phyloP scores from a whole-genome alignment of 2,329 filamentous ascomycete species.

The Arthrobotrys sinensis region DNA sequence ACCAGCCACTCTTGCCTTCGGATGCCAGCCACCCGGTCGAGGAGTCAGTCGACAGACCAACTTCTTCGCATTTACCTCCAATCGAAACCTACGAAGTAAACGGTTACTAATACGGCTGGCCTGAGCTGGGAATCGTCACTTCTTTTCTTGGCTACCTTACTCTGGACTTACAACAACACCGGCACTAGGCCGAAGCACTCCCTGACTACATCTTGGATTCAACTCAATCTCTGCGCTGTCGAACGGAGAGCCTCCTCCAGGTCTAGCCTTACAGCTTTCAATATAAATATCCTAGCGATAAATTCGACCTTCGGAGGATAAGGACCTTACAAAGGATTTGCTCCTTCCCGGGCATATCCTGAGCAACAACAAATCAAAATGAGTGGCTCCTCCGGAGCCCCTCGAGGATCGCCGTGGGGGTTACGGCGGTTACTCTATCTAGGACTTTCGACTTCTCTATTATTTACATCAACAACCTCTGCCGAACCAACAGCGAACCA shows the following conservation, averaged over 20 bases:
- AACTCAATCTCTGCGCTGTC: constrained; percentile 3
- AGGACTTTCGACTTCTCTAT: constrained; percentile 33
- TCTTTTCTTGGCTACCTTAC: neutral
- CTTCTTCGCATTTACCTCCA: neutral
- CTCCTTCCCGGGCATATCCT: constrained; percentile 29
- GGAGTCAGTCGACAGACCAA: neutral
- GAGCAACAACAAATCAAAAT: constrained; percentile 40
- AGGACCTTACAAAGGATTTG: neutral
- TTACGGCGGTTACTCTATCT: constrained; percentile 56
- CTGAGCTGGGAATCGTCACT: neutral
- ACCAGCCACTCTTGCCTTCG: constrained; percentile 1
- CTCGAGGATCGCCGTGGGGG: constrained; percentile 58
- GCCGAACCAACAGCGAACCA: constrained; percentile 63
- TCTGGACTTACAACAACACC: neutral
- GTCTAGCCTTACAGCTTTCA: neutral
- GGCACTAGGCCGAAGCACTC: neutral
- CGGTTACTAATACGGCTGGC: constrained; percentile 10
- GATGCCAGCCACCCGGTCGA: constrained; percentile 19
- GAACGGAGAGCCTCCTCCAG: constrained; percentile 2
- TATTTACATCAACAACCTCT: constrained; percentile 30
- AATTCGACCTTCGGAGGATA: constrained; percentile 5
- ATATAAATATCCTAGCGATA: constrained; percentile 4
- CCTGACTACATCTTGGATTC: neutral
- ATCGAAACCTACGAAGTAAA: neutral
- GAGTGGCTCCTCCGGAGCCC: constrained; percentile 57